These are phyloP conservation scores for Ganoderma meredithae DNA, from an alignment of 1,284 basidiomycete genomes.

Conservation along the genomic window DNA sequence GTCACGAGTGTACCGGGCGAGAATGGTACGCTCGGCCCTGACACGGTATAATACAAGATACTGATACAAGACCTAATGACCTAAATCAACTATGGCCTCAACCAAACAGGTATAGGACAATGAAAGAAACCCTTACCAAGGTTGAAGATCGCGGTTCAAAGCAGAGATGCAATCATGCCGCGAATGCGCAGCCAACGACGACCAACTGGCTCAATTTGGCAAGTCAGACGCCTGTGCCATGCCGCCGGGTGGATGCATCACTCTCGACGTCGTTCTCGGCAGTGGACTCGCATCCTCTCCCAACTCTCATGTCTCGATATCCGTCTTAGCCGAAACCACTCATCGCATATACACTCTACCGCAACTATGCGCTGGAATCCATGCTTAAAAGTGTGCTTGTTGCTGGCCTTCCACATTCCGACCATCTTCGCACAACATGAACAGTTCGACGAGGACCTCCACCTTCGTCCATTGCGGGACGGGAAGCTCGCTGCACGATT, in stretches of 20 bases:
- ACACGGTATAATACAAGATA: background rate
- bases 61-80: background rate
- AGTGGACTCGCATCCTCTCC: background rate
- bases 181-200: background rate
- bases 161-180: background rate
- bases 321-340: background rate
- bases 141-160: background rate
- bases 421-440: conserved; percentile 41
- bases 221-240: background rate
- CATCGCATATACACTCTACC: background rate
- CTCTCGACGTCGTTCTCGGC: background rate
- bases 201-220: background rate
- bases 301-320: background rate
- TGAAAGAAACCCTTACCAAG: background rate
- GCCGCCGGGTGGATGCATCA: too few relatives aligned
- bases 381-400: conserved; percentile 20
- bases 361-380: background rate
- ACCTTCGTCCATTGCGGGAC: conserved; percentile 79
- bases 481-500: conserved; percentile 89
- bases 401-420: conserved; percentile 22
- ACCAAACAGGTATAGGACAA: background rate
- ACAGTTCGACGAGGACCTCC: conserved; percentile 74
- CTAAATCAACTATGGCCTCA: background rate
- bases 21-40: background rate
- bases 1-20: background rate